Base-by-base conservation (phyloP, 345 rosid genomes). In the Trapa incisa region DNA sequence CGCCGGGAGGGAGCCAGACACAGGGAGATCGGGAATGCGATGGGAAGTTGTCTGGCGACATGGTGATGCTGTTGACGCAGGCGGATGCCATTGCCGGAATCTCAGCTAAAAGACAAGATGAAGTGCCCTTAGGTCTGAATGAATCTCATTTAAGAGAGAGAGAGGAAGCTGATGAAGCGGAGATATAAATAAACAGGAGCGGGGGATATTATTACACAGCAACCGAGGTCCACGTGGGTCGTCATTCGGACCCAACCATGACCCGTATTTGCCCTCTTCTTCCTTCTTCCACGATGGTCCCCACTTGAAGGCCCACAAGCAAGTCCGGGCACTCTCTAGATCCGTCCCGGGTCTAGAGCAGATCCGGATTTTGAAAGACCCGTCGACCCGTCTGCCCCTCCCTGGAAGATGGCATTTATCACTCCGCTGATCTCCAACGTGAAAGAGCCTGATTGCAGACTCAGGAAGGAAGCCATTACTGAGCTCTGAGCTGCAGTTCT, bases 1-100 rank as follows among this genome's bases (percentile, higher is more conserved):
- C 79, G 65, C 88, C 78, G 0, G 98, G 91, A 67, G 81, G 82
- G 71, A 86, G 75, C 85, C 91, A 87, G 37, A 82, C 88, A 72
- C 77, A 82, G 1, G 87, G 58, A 0, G 77, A 67, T 66, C 64
- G 76, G 5, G 75, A 53, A 15, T 75, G 65, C 45, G 83, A 29
- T 7, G 89, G 79, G 71, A 82, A 89, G 29, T 72, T 76, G 7
- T 91, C 89, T 70, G 87, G 85, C 53, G 96, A 75, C 57, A 89
- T 69, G 61, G 60, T 68, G 41, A 84, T 77, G 73, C 82, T 85
- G 82, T 88, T 88, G 4, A 86, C 89, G 72, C 98, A 93, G 54
- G 87, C 97, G 0, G 97, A 90, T 38, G 95, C 97, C 98, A 91
- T 91, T 14, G 52, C 32, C 60, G 68, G 56, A 58, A 58, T 58